These are phyloP conservation scores for Nicotiana tabacum DNA, from an alignment of 257 asterid species.

Conservation along the genomic window DNA sequence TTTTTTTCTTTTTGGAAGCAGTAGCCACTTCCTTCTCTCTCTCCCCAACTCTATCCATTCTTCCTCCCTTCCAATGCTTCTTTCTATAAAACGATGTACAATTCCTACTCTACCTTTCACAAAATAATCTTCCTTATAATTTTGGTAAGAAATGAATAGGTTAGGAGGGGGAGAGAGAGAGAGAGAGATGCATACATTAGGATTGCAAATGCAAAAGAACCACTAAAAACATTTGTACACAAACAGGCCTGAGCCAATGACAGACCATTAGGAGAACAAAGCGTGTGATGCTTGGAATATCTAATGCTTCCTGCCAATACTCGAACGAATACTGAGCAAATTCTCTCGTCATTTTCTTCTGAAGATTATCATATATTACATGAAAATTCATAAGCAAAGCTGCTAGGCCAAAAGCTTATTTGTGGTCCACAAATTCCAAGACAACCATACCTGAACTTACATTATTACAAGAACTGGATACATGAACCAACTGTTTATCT, in stretches of 20 bases:
- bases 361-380: neutral
- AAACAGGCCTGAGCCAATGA: neutral
- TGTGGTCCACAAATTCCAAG: neutral
- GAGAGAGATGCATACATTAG: neutral
- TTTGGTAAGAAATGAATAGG: neutral
- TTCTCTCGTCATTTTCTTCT: neutral
- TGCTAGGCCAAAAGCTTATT: neutral
- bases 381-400: neutral
- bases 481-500: neutral
- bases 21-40: neutral
- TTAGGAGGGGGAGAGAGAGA: neutral
- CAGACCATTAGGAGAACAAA: neutral
- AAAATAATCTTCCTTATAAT: neutral
- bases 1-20: too few relatives aligned
- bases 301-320: neutral
- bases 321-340: neutral
- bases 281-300: neutral
- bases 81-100: neutral
- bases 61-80: neutral
- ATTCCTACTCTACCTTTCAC: neutral
- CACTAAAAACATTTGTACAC: neutral
- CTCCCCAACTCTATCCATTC: neutral
- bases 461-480: neutral
- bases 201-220: neutral
- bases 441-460: neutral